phyloP scores from a whole-genome alignment of 768 basidiomycete species.

The Austroboletus eburneus region DNA sequence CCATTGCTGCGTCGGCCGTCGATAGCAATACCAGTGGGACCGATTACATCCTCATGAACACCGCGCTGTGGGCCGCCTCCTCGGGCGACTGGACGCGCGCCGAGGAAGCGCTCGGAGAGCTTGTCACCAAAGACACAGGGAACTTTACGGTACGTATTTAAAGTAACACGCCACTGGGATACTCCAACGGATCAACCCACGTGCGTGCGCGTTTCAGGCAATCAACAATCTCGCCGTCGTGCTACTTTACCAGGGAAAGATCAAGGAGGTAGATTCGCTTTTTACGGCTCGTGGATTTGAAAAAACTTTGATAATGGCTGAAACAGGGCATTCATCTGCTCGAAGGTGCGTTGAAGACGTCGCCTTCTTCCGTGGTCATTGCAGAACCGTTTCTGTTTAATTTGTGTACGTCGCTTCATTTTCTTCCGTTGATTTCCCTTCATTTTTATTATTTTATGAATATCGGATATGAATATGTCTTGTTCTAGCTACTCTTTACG shows the following conservation, averaged over 20 bases:
- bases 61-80: conserved; percentile 60
- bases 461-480: no score
- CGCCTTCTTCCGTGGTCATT: conserved; percentile 67
- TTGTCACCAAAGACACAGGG: conserved; percentile 51
- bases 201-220: conserved; percentile 39
- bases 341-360: conserved; percentile 55
- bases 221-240: conserved; percentile 76
- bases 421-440: not conserved
- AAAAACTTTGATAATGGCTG: no score
- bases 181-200: no score
- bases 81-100: conserved; percentile 67
- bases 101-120: conserved; percentile 37
- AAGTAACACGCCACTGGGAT: no score
- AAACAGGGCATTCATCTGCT: conserved; percentile 66
- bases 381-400: conserved; percentile 87
- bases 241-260: conserved; percentile 62
- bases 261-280: conserved; percentile 73
- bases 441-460: no score
- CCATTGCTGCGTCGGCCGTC: conserved; percentile 36
- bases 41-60: conserved; percentile 55
- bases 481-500: conserved; percentile 65
- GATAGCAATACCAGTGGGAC: conserved; percentile 41
- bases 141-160: conserved; percentile 48
- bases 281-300: no score
- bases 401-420: conserved; percentile 51